phyloP scores from a whole-genome alignment of 179 eudicot genomes.

The Beta corolliflora region DNA sequence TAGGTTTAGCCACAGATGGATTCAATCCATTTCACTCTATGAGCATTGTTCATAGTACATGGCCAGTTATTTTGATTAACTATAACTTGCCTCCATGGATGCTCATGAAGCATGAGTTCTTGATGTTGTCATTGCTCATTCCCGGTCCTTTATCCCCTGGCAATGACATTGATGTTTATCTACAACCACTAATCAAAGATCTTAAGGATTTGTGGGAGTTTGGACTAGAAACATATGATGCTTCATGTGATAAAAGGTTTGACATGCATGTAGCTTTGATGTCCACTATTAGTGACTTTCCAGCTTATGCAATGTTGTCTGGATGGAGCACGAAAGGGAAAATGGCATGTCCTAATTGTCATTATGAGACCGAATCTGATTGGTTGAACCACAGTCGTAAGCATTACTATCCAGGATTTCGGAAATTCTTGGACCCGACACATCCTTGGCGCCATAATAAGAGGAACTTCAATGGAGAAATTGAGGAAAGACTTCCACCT shows the following conservation, averaged over 20 bases:
- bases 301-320: no score
- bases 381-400: no score
- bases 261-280: conserved; percentile 12
- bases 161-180: not conserved
- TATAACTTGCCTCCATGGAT: not conserved
- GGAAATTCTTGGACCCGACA: not conserved
- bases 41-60: not conserved
- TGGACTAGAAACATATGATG: conserved; percentile 17
- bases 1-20: not conserved
- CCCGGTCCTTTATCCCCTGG: not conserved
- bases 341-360: no score
- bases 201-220: conserved; percentile 11
- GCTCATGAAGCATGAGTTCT: not conserved
- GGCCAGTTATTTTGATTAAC: not conserved
- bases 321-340: no score
- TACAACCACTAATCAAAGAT: not conserved
- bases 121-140: not conserved
- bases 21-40: not conserved
- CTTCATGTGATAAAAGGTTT: not conserved
- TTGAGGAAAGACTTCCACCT: conserved; percentile 1
- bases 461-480: conserved; percentile 3
- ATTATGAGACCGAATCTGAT: conserved; percentile 17
- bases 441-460: conserved; percentile 1
- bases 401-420: no score
- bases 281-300: no score